Conservation (phyloP, 2,329 filamentous ascomycete genomes). For the Aspergillus ibericus region DNA sequence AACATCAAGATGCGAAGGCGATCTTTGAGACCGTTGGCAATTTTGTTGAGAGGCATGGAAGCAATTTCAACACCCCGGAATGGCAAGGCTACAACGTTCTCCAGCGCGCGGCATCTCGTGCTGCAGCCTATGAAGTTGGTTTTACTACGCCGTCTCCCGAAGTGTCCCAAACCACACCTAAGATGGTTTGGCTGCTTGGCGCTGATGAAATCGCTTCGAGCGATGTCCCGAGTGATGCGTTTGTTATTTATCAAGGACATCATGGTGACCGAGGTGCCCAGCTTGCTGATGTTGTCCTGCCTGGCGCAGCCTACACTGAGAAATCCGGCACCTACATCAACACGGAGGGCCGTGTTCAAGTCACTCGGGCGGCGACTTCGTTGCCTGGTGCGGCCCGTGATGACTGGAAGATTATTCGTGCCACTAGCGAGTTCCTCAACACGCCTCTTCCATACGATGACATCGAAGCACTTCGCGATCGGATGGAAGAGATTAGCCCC, state of each 20-base stretch:
- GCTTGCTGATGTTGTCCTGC: constrained; percentile 89
- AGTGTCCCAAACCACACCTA: constrained; percentile 81
- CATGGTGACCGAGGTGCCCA: constrained; percentile 93
- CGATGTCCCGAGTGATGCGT: constrained; percentile 92
- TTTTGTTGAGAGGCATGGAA: constrained; percentile 91
- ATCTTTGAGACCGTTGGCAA: constrained; percentile 87
- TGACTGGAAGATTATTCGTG: constrained; percentile 99
- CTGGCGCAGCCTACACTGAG: constrained; percentile 94
- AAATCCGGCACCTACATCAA: constrained; percentile 96
- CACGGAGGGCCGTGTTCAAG: constrained; percentile 94
- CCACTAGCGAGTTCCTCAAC: constrained; percentile 86
- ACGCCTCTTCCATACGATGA: constrained; percentile 89
- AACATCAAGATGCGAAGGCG: constrained; percentile 86
- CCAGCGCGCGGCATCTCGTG: constrained; percentile 87
- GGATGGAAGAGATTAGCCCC: constrained; percentile 93
- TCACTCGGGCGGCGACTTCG: constrained; percentile 85
- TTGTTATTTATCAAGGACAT: constrained; percentile 97
- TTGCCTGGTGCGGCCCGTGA: constrained; percentile 86
- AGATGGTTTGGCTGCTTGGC: constrained; percentile 95
- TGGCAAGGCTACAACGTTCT: constrained; percentile 99
- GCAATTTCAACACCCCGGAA: constrained; percentile 81
- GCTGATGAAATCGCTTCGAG: constrained; percentile 84
- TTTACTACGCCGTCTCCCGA: constrained; percentile 82
- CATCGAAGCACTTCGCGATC: constrained; percentile 81
- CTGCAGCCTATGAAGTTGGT: constrained; percentile 92